Evolutionary conservation across 139 green algal genomes (phyloP), one percentile per base, ranked within the genome.

Genomic region (Trebouxia sp.): DNA sequence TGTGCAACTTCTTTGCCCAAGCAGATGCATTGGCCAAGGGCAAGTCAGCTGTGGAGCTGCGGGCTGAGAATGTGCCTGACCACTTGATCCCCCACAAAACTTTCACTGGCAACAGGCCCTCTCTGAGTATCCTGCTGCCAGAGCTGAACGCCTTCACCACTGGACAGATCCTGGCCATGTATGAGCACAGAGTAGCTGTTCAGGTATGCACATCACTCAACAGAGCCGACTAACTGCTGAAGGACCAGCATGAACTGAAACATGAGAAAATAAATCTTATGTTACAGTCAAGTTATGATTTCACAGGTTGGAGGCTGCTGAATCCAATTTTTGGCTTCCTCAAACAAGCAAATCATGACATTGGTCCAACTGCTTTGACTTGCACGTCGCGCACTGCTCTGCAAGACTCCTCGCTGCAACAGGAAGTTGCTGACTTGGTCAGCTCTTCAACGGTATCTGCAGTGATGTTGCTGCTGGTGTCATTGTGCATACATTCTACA

Each of bases 1-100:
- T 99, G 95, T 98, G 93, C 94, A 99, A 99, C 92, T 99, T 99
- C 90, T 99, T 99, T 83, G 97, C 97, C 5, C 84, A 93, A 85
- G 90, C 94, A 26, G 97, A 99, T 82, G 97, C 97, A 15, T 90
- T 99, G 62, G 97, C 96, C 14, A 93, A 94, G 51, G 97, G 97
- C 85, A 99, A 99, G 89, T 91, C 87, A 3, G 87, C 88, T 1
- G 85, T 92, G 30, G 88, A 98, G 87, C 89, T 99, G 78, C 83
- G 89, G 17, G 85, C 85, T 8, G 95, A 98, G 84, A 92, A 92
- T 79, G 91, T 97, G 66, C 92, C 96, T 11, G 91, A 97, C 75
- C 89, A 92, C 82, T 91, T 99, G 70, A 96, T 98, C 77, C 91
- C 95, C 4, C 96, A 99, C 92, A 97, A 96, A 84, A 90, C 92